A percentile compares a stretch with the other conserved stretches of the same genome.
phyloP scores from a whole-genome alignment of 2,329 filamentous ascomycete species.

The Talaromyces sp. region DNA sequence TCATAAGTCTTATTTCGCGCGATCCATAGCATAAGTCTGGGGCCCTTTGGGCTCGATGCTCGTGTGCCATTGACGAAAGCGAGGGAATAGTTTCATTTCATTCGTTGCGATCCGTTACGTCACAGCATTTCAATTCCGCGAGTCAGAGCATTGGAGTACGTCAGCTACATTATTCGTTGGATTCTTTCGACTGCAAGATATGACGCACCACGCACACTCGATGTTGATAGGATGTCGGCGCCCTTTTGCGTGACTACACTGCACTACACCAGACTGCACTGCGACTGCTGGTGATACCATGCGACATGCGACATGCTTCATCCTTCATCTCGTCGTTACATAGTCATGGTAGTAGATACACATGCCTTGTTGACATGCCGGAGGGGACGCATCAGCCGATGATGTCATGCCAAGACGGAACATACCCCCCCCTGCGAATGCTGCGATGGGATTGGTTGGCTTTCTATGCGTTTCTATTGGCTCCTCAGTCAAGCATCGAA shows the following conservation, averaged over 20 bases:
- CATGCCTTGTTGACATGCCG: neutral
- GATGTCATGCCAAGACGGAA: conserved; percentile 14
- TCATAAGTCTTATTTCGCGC: neutral
- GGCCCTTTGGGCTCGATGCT: neutral
- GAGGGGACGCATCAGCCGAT: neutral
- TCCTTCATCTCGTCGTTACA: no score
- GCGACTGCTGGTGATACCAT: neutral
- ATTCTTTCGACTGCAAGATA: neutral
- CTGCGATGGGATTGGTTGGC: neutral
- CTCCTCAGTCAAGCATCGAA: no score
- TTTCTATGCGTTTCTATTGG: neutral
- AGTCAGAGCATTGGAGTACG: neutral
- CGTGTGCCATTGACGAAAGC: neutral
- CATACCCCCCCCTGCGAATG: neutral
- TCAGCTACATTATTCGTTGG: no score
- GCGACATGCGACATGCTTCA: neutral
- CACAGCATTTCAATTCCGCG: neutral
- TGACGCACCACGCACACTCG: neutral
- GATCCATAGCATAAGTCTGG: no score
- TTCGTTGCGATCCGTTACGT: neutral
- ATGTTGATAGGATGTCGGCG: neutral
- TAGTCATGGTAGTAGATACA: neutral
- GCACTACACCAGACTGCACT: no score
- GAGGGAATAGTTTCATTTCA: neutral
- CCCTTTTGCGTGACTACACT: neutral